Percentiles rank a stretch among this genome's conserved stretches.
Conservation (phyloP, 805 yeast species). For the Lachancea nothofagi region DNA sequence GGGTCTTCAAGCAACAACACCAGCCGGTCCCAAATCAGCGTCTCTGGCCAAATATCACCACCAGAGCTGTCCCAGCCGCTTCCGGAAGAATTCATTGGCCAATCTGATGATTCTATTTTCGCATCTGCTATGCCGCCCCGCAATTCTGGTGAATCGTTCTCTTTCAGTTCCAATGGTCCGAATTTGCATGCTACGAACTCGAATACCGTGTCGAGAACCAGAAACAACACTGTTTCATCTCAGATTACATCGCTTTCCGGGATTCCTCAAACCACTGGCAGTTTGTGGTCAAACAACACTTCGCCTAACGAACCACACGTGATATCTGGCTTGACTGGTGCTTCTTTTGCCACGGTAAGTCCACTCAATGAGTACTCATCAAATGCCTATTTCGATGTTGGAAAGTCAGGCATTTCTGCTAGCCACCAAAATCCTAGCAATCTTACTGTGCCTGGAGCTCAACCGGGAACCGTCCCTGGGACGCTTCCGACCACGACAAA, state of each 20-base stretch:
- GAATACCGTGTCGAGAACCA: constrained; percentile 27
- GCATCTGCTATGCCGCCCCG: constrained; percentile 19
- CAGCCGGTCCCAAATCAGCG: constrained; percentile 17
- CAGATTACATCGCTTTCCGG: constrained; percentile 34
- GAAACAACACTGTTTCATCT: constrained; percentile 33
- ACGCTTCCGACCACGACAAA: constrained; percentile 1
- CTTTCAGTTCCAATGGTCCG: constrained; percentile 11
- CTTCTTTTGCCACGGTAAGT: constrained; percentile 12
- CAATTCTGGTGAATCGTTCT: constrained; percentile 29
- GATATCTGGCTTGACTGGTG: background rate
- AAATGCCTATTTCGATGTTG: constrained; percentile 20
- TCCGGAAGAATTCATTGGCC: constrained; percentile 23
- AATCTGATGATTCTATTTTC: constrained; percentile 24
- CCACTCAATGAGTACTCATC: constrained; percentile 19
- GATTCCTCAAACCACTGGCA: constrained; percentile 21
- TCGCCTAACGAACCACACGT: constrained; percentile 16
- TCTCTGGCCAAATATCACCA: constrained; percentile 24
- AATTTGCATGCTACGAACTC: constrained; percentile 14
- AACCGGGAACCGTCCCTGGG: constrained; percentile 21
- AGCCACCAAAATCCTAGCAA: constrained; percentile 12
- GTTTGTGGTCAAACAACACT: constrained; percentile 24
- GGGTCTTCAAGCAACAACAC: constrained; percentile 17
- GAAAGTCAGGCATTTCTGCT: constrained; percentile 5
- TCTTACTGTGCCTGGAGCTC: constrained; percentile 20
- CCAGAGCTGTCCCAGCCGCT: constrained; percentile 11